Conservation (phyloP, 495 filamentous ascomycete species). For the Letharia columbiana region DNA sequence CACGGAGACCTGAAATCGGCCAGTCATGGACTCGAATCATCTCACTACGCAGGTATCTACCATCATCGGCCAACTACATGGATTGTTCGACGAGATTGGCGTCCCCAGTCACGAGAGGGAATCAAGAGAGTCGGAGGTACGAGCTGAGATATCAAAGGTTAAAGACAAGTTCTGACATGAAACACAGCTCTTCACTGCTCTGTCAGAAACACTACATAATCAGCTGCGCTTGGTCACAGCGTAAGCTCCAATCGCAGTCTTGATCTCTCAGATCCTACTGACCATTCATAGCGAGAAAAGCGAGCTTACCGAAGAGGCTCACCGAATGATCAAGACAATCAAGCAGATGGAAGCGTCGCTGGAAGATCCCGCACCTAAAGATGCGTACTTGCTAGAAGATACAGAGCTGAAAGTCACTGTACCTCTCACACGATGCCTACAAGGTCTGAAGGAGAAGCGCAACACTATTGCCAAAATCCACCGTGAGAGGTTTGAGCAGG, state of each 20-base stretch:
- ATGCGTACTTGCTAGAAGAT: slow-evolving; percentile 52
- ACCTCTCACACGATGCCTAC: slow-evolving; percentile 70
- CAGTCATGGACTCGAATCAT: slow-evolving; percentile 80
- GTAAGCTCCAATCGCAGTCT: slow-evolving; percentile 32
- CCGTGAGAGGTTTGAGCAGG: slow-evolving; percentile 82
- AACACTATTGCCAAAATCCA: slow-evolving; percentile 69
- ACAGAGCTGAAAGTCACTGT: slow-evolving; percentile 65
- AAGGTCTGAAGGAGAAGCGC: slow-evolving; percentile 76
- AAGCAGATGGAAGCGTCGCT: slow-evolving; percentile 89
- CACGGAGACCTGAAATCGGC: background rate
- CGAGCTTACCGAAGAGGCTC: slow-evolving; percentile 75
- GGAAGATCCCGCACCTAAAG: slow-evolving; percentile 59
- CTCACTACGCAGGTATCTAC: slow-evolving; percentile 87
- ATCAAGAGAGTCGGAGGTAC: slow-evolving; percentile 73
- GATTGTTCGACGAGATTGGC: slow-evolving; percentile 93
- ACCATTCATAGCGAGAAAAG: slow-evolving; percentile 65
- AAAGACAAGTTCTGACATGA: slow-evolving; percentile 21
- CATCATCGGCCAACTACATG: slow-evolving; percentile 83
- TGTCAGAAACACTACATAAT: slow-evolving; percentile 79
- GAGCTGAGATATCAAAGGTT: background rate
- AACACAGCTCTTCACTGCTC: slow-evolving; percentile 67
- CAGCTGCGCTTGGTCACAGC: slow-evolving; percentile 69
- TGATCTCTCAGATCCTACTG: slow-evolving; percentile 15
- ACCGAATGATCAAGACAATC: slow-evolving; percentile 72
- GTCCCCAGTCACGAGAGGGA: slow-evolving; percentile 85